phyloP scores from a whole-genome alignment of 495 filamentous ascomycete species.

The Podospora pseudocomata region DNA sequence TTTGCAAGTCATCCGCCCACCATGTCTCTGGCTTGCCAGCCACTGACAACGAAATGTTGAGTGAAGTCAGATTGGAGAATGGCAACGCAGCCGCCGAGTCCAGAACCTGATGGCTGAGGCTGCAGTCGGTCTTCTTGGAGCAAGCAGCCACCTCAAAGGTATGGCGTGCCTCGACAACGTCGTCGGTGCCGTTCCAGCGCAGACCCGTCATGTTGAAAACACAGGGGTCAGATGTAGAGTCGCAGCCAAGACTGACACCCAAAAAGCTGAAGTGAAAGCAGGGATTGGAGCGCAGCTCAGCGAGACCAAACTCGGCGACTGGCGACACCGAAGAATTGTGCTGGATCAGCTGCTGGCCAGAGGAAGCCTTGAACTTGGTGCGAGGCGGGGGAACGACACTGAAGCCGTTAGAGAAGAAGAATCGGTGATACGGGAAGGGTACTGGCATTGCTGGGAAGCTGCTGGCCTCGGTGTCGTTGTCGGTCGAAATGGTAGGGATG shows the following conservation, averaged over 20 bases:
- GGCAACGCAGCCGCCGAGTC: slow-evolving; percentile 19
- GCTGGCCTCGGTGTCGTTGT: slow-evolving; percentile 22
- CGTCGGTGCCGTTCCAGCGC: slow-evolving; percentile 27
- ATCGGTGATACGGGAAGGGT: slow-evolving; percentile 41
- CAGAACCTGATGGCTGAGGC: slow-evolving; percentile 32
- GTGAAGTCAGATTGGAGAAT: slow-evolving; percentile 38
- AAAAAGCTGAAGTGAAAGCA: slow-evolving; percentile 45
- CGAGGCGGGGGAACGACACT: slow-evolving; percentile 27
- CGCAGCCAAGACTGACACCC: slow-evolving; percentile 39
- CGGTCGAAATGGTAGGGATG: slow-evolving; percentile 26
- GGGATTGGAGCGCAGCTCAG: slow-evolving; percentile 27
- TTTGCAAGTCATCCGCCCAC: slow-evolving; percentile 44
- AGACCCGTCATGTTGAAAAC: slow-evolving; percentile 39
- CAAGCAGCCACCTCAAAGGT: slow-evolving; percentile 36
- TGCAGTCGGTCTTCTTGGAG: slow-evolving; percentile 28
- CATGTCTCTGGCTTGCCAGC: slow-evolving; percentile 29
- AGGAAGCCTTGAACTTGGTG: slow-evolving; percentile 35
- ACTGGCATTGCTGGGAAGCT: slow-evolving; percentile 27
- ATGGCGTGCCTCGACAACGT: slow-evolving; percentile 24
- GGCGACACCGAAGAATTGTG: slow-evolving; percentile 27
- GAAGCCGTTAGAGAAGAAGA: slow-evolving; percentile 41
- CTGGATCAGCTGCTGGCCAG: slow-evolving; percentile 37
- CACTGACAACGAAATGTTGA: slow-evolving; percentile 36
- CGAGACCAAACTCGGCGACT: slow-evolving; percentile 38
- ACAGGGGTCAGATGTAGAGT: slow-evolving; percentile 36